phyloP scores from a whole-genome alignment of 257 asterid species.

The Petunia axillaris region DNA sequence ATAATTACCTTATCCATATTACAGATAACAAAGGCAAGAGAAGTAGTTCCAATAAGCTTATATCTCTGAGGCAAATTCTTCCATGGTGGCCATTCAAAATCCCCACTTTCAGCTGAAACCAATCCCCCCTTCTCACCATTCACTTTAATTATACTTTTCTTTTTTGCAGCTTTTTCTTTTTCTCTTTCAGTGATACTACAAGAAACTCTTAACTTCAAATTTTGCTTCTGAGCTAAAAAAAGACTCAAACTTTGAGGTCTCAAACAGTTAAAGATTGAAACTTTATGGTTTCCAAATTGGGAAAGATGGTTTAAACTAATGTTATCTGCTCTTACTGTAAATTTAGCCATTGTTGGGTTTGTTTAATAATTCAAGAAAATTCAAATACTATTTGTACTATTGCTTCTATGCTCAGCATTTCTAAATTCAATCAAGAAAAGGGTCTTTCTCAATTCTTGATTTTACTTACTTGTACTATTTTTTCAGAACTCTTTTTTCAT shows the following conservation, averaged over 20 bases:
- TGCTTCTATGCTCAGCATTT: not conserved
- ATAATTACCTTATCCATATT: slow-evolving; percentile 89
- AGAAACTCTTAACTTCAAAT: slow-evolving; percentile 49
- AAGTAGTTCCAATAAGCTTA: slow-evolving; percentile 88
- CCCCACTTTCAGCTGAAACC: slow-evolving; percentile 31
- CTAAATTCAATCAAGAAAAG: not conserved
- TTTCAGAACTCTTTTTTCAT: not conserved
- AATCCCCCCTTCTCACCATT: slow-evolving; percentile 49
- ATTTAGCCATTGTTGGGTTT: slow-evolving; percentile 45
- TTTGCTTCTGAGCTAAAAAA: slow-evolving; percentile 39
- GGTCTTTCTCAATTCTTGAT: not conserved
- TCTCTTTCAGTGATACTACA: slow-evolving; percentile 76
- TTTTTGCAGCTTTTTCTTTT: slow-evolving; percentile 46
- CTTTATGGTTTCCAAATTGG: slow-evolving; percentile 34
- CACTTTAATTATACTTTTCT: slow-evolving; percentile 34
- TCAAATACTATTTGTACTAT: not conserved
- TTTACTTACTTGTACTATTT: not conserved
- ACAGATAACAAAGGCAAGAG: slow-evolving; percentile 90
- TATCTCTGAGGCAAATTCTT: slow-evolving; percentile 86
- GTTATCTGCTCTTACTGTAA: slow-evolving; percentile 48
- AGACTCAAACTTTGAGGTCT: slow-evolving; percentile 23
- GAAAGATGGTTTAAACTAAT: slow-evolving; percentile 35
- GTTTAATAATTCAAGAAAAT: not conserved
- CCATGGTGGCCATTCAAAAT: slow-evolving; percentile 77
- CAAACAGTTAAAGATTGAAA: slow-evolving; percentile 35